These are phyloP conservation scores for Leishmania guyanensis DNA, from an alignment of 208 protist species.

Conservation along the genomic window DNA sequence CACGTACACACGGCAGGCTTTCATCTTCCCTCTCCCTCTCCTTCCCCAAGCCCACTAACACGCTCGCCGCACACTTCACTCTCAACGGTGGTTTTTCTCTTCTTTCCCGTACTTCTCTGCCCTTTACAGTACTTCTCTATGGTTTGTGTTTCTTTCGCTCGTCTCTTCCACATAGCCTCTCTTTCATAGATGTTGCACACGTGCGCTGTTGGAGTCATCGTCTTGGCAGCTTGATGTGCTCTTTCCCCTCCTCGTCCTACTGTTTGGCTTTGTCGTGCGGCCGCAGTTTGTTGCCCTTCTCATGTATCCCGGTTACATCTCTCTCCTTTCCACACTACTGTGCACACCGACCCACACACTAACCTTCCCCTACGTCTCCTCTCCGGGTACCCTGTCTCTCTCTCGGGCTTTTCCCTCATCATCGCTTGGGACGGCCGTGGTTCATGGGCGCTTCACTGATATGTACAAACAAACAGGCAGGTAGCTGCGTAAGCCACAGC, in stretches of 20 bases:
- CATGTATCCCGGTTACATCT: neutral
- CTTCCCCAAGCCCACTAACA: no score
- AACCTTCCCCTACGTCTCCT: neutral
- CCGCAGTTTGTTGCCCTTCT: neutral
- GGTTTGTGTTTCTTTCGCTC: neutral
- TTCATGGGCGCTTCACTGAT: neutral
- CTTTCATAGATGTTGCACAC: slow-evolving; percentile 3
- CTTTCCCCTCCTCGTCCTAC: neutral
- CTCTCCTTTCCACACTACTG: neutral
- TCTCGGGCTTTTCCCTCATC: neutral
- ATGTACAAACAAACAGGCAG: neutral
- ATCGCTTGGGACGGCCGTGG: neutral
- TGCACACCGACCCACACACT: neutral
- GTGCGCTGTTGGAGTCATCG: neutral
- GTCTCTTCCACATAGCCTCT: neutral
- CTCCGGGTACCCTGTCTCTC: neutral
- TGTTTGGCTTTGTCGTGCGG: neutral
- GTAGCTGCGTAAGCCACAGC: neutral
- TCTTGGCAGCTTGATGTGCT: no score
- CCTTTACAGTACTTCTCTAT: neutral
- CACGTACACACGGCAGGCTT: neutral
- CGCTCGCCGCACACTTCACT: no score
- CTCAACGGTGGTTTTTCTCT: neutral
- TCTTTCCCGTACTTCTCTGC: neutral
- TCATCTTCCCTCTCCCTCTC: neutral